Base-by-base conservation (phyloP, 2,329 filamentous ascomycete genomes). In the Fusarium poae region DNA sequence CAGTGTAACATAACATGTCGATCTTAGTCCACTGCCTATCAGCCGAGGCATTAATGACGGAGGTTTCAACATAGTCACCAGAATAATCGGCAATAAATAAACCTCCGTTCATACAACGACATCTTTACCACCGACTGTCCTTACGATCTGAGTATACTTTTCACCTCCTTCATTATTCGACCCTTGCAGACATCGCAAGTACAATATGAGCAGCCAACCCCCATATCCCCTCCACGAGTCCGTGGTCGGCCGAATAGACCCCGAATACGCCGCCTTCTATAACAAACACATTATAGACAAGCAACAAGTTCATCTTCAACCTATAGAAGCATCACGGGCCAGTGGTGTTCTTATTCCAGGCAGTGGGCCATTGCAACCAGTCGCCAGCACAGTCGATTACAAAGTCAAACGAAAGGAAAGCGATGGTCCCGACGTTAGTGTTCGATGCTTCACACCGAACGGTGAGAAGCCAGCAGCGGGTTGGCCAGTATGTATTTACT, bases 261-360 rank as follows among this genome's bases (percentile, higher is more conserved):
- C 62, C 0, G 42, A 65, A 21, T 65, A 65, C 34, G 60, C 46
- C 7, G 42, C 46, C 0, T 65, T 65, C 0, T 60, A 65, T 4
- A 65, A 65, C n/a, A 65, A 65, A 2, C 62, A 65, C 15, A 65
- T 65, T 13, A 25, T 60, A 18, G 54, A 65, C 5, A 65, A 65
- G 6, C 60, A 65, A 9, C 62, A 65, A 30, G 62, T 65, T 0
- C 60, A 65, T 10, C 60, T 65, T 2, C 53, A 65, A 23, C 53
- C 60, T 2, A 39, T 65, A 16, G 30, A 52, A 13, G 35, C 53
- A 0, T 65, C 62, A 0, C 53, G 62, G 16, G 32, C 40, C 1
- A 65, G 60, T 2, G 60, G 53, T 0, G 29, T 60, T 5, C 62
- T 65, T 12, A 59, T 65, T 0, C 60, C 60, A 0, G 62, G 62